Percentiles rank a stretch among this genome's conserved stretches.
Evolutionary conservation across 257 asterid species (phyloP).

Genomic region (Solanum medicagineum): DNA sequence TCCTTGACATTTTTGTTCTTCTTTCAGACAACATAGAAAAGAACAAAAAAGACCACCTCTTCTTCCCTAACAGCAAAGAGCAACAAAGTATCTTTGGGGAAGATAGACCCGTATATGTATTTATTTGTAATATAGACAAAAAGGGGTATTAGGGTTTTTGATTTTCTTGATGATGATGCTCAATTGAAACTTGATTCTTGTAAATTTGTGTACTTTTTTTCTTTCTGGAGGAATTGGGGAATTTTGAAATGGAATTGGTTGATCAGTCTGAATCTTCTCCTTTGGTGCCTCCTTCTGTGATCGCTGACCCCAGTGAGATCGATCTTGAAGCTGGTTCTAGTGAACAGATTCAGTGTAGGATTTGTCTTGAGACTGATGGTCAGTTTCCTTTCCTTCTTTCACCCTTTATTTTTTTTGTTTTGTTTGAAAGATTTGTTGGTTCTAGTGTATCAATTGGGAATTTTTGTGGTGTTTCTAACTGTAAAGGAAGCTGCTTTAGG

Average conservation of each 20-base stretch:
- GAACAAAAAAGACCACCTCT: background rate
- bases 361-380: conserved; percentile 97
- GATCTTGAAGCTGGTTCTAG: conserved; percentile 95
- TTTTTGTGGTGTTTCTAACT: background rate
- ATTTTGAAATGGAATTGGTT: conserved; percentile 37
- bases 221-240: background rate
- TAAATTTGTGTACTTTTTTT: background rate
- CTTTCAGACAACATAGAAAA: background rate
- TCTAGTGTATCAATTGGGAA: background rate
- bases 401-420: background rate
- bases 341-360: conserved; percentile 98
- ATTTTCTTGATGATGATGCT: background rate
- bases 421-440: background rate
- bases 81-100: background rate
- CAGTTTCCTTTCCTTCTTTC: background rate
- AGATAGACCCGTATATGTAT: background rate
- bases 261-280: conserved; percentile 59
- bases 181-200: background rate
- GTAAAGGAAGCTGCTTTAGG: background rate
- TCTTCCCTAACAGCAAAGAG: background rate
- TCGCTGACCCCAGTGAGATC: conserved; percentile 52
- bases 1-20: background rate
- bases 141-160: background rate
- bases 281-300: conserved; percentile 56
- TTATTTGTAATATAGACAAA: background rate